Evolutionary conservation across 2,329 filamentous ascomycete species (phyloP).

Genomic region (Colletotrichum abscissum): DNA sequence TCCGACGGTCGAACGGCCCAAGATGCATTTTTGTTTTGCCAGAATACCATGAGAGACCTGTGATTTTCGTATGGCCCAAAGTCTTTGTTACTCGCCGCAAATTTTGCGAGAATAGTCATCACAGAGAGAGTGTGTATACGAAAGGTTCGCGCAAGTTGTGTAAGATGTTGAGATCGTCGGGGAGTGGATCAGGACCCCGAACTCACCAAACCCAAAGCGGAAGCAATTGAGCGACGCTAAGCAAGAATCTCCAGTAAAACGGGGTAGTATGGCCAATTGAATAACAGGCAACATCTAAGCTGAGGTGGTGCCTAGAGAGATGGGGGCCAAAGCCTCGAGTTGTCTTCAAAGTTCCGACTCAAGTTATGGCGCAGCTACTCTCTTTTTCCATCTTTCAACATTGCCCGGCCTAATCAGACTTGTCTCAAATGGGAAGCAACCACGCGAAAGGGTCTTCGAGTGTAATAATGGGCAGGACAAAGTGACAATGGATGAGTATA

Average conservation of each 20-base stretch:
- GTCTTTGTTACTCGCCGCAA: background rate
- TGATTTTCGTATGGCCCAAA: background rate
- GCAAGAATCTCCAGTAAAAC: background rate
- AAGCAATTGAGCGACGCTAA: constrained; percentile 35
- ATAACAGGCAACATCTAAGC: background rate
- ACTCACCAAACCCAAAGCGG: constrained; percentile 24
- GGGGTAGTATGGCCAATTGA: constrained; percentile 4
- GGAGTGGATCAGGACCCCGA: background rate
- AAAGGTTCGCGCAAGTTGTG: background rate
- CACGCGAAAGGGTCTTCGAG: background rate
- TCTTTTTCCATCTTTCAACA: too few species aligned
- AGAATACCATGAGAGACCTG: background rate
- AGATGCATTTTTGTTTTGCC: constrained; percentile 39
- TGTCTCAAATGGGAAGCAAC: background rate
- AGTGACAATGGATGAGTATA: background rate
- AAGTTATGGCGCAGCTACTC: background rate
- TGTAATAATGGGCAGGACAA: background rate
- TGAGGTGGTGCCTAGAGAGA: background rate
- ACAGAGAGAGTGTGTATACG: background rate
- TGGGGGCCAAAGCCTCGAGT: background rate
- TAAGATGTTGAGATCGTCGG: background rate
- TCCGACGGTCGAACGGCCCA: constrained; percentile 48
- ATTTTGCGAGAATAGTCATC: background rate
- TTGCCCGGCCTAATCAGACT: background rate
- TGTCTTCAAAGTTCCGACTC: background rate